Evolutionary conservation across 2,329 filamentous ascomycete genomes (phyloP).

Genomic region (Diaporthe destruens): DNA sequence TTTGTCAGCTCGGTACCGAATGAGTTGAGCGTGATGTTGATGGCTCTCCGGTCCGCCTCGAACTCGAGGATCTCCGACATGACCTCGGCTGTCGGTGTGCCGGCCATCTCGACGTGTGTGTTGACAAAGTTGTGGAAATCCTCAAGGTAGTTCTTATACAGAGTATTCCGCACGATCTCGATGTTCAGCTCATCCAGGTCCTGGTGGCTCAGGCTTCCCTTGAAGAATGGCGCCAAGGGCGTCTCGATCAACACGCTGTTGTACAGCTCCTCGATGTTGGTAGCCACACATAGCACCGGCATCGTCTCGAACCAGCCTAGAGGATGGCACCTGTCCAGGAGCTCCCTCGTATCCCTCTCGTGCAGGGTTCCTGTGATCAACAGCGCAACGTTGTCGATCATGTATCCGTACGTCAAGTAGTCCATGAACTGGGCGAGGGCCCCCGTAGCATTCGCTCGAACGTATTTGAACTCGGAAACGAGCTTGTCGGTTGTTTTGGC

Average conservation of each 20-base stretch:
- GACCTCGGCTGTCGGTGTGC: conserved; percentile 90
- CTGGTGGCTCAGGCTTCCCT: conserved; percentile 94
- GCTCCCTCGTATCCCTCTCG: conserved; percentile 94
- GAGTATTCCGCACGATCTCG: conserved; percentile 96
- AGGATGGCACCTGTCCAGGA: conserved; percentile 95
- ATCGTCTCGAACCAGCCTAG: conserved; percentile 99
- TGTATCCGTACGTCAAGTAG: conserved; percentile 98
- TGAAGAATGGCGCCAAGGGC: conserved; percentile 95
- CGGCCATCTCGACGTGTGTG: conserved; percentile 84
- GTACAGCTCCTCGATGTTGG: conserved; percentile 98
- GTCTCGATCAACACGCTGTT: conserved; percentile 98
- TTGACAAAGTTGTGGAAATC: conserved; percentile 98
- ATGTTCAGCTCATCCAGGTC: conserved; percentile 99
- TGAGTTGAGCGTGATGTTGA: conserved; percentile 99
- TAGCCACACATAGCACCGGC: conserved; percentile 96
- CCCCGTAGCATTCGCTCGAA: conserved; percentile 92
- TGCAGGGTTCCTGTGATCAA: conserved; percentile 98
- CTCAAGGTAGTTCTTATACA: conserved; percentile 99
- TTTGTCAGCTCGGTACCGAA: conserved; percentile 97
- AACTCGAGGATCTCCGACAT: conserved; percentile 98
- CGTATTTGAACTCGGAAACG: conserved; percentile 95
- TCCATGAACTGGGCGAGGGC: conserved; percentile 96
- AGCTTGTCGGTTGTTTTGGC: conserved; percentile 98
- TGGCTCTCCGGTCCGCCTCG: conserved; percentile 94
- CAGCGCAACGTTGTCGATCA: conserved; percentile 99